Evolutionary conservation across 352 stramenopile species (phyloP).

Genomic region (Hyaloperonospora brassicae): DNA sequence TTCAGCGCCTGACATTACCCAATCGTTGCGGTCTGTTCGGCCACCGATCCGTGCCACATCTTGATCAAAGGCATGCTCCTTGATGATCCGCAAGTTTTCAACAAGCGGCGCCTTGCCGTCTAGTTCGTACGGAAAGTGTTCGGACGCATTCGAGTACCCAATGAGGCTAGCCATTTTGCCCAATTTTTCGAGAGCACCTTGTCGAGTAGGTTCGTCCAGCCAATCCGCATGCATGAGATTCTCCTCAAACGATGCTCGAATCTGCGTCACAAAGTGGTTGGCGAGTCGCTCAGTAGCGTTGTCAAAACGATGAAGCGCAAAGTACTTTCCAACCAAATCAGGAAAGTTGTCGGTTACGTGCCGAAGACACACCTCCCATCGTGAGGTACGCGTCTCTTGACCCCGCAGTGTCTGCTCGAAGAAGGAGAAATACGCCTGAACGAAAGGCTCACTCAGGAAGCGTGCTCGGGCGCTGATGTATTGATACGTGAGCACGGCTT

Average conservation of each 20-base stretch:
- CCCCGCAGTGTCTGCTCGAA: slow-evolving; percentile 70
- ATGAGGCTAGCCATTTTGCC: no score
- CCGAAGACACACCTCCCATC: slow-evolving; percentile 86
- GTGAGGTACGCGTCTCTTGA: slow-evolving; percentile 77
- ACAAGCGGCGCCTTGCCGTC: no score
- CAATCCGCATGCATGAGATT: no score
- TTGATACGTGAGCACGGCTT: slow-evolving; percentile 42
- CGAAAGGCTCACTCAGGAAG: slow-evolving; percentile 74
- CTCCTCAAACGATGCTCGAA: no score
- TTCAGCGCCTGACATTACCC: slow-evolving; percentile 91
- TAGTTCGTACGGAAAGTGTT: no score
- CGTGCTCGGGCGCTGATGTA: no score
- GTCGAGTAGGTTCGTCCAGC: no score
- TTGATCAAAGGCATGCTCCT: slow-evolving; percentile 36
- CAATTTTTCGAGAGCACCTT: no score
- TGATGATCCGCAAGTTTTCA: no score
- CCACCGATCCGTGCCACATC: slow-evolving; percentile 31
- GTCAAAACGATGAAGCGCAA: slow-evolving; percentile 87
- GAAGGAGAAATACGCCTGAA: slow-evolving; percentile 87
- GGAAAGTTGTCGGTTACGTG: slow-evolving; percentile 46
- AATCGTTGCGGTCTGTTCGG: slow-evolving; percentile 56
- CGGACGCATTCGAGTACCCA: no score
- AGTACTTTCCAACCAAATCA: slow-evolving; percentile 86
- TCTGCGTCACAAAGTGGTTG: slow-evolving; percentile 79
- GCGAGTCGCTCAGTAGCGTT: slow-evolving; percentile 64